Base-by-base conservation (phyloP, 2,329 filamentous ascomycete species). In the Sporothrix mexicana region DNA sequence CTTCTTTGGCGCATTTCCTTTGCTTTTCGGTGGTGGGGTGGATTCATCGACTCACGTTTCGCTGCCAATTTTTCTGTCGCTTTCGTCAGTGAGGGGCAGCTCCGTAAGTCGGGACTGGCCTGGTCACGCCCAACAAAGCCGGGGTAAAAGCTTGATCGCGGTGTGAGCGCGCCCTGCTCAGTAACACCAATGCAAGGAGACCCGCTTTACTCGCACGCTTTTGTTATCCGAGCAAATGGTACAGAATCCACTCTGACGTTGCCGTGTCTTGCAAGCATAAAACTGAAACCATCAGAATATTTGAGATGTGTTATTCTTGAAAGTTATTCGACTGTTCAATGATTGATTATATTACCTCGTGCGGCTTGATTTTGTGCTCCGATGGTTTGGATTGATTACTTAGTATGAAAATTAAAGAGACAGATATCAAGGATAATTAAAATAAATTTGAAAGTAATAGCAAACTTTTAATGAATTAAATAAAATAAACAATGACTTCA, bases 1-100 rank as follows among this genome's bases (percentile, higher is more conserved):
- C 13, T 23, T 45, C 36, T 36, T 36, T 36, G 30, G 30, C 36
- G 3, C 3, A 17, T 62, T 13, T 62, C 45, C 59, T 45, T 62
- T 62, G 15, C 30, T 23, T 17, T 62, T 59, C 55, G 36, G 30
- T 57, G 53, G 55, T 59, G 55, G 55, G 55, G 55, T 59, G 23
- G 51, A 55, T 62, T 43, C 43, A 20, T 8, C 17, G 51, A 12
- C 20, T 23, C 20, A 23, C 17, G 36, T 61, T 61, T 61, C 30
- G 30, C 30, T 36, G 30, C 30, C 3, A 36, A 36, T 41, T 41
- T 59, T 61, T 1, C n/a, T 61, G 12, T 7, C 9, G 17, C 57
- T 66, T 66, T 47, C 43, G 43, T 66, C 61, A 66, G n/a, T 36
- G 62, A 67, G 62, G 62, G 62, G 62, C 62, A 67, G 62, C 62